Evolutionary conservation across 176 grass and related monocot genomes (phyloP), one percentile per base, ranked within the genome.

Genomic region (Canna indica): DNA sequence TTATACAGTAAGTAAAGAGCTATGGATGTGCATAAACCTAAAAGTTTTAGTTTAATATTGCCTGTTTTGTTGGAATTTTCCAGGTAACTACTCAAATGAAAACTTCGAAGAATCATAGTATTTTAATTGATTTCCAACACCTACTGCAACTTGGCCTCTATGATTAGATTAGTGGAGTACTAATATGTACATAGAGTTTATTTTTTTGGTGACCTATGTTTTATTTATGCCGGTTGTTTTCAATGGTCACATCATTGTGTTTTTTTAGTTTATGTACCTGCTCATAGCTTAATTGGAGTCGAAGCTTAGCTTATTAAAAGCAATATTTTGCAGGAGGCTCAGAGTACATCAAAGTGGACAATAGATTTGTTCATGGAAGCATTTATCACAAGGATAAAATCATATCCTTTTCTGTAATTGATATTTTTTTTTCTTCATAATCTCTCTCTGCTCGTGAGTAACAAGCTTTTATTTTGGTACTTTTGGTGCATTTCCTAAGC

Each of bases 321-420:
- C 6, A 2, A 44, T 59, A 59, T 29, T 76, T 86, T 79, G 60
- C 93, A 97, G 93, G 84, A 85, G 18, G 81, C 78, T 30, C 81
- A 81, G n/a, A 73, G 75, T 36, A 78, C 71, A 81, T 90, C 88
- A 83, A 76, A 79, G 42, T 88, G 89, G 77, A 92, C 93, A 32
- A 34, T 97, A 31, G 86, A 97, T 47, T 92, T 80, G 3, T 97
- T 97, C 68, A 87, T 53, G 72, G 84, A 92, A 85, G 82, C 16
- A 71, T 97, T 87, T 72, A 20, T 79, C 20, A 39, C 74, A 62
- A 87, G 86, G 59, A 73, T 97, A 73, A 91, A 92, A 77, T 97
- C 89, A 97, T 97, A 97, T 97, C 93, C 89, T 92, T 46, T 74
- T 5, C 36, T 59, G 42, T 56, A 67, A n/a, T 38, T 58, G 63